phyloP scores from a whole-genome alignment of 2,329 filamentous ascomycete species.

The Penicillium sp. region DNA sequence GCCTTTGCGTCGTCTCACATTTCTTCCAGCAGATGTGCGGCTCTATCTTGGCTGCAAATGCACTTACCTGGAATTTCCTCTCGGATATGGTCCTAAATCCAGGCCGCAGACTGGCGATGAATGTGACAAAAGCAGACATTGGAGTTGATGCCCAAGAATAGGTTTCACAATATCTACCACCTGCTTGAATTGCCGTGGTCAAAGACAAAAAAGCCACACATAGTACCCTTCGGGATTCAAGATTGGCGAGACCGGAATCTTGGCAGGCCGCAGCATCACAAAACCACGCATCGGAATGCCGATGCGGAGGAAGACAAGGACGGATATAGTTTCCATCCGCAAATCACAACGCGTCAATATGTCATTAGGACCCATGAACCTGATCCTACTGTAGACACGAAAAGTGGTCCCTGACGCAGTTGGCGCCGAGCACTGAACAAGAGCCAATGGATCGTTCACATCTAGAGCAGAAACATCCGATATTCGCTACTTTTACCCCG shows the following conservation, averaged over 20 bases:
- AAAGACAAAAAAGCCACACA: not conserved
- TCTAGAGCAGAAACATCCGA: conserved; percentile 14
- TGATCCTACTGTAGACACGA: conserved; percentile 1
- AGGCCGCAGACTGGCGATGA: conserved; percentile 23
- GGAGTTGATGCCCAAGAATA: not conserved
- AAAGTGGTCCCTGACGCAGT: conserved; percentile 1
- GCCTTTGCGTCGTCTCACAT: conserved; percentile 9
- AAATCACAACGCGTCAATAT: conserved; percentile 13
- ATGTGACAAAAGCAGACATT: not conserved
- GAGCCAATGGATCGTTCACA: conserved; percentile 8
- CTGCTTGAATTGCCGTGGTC: not conserved
- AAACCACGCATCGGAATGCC: conserved; percentile 17
- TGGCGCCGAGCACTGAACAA: not conserved
- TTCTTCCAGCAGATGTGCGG: conserved; percentile 19
- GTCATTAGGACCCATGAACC: conserved; percentile 7
- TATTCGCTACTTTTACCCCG: conserved; percentile 24
- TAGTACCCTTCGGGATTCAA: not conserved
- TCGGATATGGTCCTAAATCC: no score
- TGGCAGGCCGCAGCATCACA: not conserved
- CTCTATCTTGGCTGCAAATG: conserved; percentile 45
- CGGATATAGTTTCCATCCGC: conserved; percentile 13
- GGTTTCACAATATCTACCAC: not conserved
- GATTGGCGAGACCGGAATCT: conserved; percentile 18
- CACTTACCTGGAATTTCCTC: conserved; percentile 57
- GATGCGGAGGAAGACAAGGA: conserved; percentile 18